These are phyloP conservation scores for Diaporthe helianthi DNA, from an alignment of 2,329 filamentous ascomycete genomes.

Conservation along the genomic window DNA sequence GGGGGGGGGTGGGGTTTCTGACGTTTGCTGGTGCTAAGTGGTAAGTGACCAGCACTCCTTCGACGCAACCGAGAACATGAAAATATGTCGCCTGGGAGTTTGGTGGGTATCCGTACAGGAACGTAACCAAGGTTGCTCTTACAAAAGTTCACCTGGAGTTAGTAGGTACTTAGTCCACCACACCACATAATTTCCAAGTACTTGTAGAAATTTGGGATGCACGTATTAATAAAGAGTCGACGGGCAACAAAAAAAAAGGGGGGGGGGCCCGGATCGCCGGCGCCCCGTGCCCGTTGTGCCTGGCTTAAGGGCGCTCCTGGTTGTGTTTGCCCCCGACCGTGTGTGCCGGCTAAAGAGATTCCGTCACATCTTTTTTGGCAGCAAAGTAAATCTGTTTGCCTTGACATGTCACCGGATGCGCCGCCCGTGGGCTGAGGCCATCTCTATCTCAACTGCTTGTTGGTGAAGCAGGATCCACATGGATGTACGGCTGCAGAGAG, in stretches of 20 bases:
- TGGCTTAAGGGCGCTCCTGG: not conserved
- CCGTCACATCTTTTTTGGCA: constrained; percentile 3
- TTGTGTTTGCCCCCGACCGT: not conserved
- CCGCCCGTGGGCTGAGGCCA: not conserved
- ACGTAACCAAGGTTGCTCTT: not conserved
- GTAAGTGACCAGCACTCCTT: not conserved
- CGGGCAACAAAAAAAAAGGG: not conserved
- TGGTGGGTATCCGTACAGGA: not conserved
- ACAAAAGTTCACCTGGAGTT: not conserved
- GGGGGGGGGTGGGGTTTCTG: too few species aligned
- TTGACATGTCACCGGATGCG: not conserved
- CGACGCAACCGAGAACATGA: not conserved
- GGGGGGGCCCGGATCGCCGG: constrained; percentile 3
- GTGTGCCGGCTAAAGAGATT: constrained; percentile 5
- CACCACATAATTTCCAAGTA: not conserved
- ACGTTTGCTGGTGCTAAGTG: too few species aligned
- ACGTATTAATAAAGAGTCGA: not conserved
- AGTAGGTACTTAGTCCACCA: too few species aligned
- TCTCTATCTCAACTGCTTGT: not conserved
- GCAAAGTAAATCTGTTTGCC: not conserved
- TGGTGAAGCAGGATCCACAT: constrained; percentile 2
- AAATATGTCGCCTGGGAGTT: not conserved
- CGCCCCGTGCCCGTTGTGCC: constrained; percentile 11
- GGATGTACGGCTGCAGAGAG: not conserved
- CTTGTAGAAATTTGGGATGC: not conserved